Evolutionary conservation across 78 protist genomes (phyloP).

Genomic region (Dictyostelium purpureum): DNA sequence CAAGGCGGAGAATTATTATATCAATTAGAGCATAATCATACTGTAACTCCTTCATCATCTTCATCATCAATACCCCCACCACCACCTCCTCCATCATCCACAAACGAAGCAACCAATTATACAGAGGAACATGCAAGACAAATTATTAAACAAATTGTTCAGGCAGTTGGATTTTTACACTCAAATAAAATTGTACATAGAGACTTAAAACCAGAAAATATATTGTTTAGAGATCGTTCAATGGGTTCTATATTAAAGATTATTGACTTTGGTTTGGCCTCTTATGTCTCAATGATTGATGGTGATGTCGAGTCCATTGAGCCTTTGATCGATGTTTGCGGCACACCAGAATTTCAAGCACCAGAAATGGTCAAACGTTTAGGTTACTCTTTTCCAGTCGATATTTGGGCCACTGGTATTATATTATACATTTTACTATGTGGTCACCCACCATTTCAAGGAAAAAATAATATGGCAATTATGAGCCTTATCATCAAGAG

Average conservation of each 20-base stretch:
- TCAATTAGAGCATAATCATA: slow-evolving; percentile 50
- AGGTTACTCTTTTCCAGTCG: slow-evolving; percentile 78
- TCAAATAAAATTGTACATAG: slow-evolving; percentile 87
- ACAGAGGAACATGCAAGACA: slow-evolving; percentile 80
- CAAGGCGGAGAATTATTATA: slow-evolving; percentile 94
- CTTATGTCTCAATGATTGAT: slow-evolving; percentile 33
- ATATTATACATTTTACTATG: slow-evolving; percentile 67
- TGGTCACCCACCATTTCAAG: slow-evolving; percentile 84
- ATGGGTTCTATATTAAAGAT: slow-evolving; percentile 41
- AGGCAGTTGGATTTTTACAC: slow-evolving; percentile 86
- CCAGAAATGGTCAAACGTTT: slow-evolving; percentile 77
- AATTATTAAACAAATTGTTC: slow-evolving; percentile 76
- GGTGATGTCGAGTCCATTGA: neutral
- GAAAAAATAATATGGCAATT: slow-evolving; percentile 53
- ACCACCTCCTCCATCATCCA: neutral
- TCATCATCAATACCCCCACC: no score
- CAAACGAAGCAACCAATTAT: slow-evolving; percentile 48
- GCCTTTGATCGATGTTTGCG: slow-evolving; percentile 85
- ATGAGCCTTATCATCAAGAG: slow-evolving; percentile 39
- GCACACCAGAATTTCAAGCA: slow-evolving; percentile 87
- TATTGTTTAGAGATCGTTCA: slow-evolving; percentile 52
- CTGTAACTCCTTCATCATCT: no score
- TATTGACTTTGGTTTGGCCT: slow-evolving; percentile 74
- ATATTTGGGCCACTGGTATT: slow-evolving; percentile 81
- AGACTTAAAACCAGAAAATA: slow-evolving; percentile 85